phyloP scores from a whole-genome alignment of 75 land plant genomes.

The Chamaecyparis obtusa region DNA sequence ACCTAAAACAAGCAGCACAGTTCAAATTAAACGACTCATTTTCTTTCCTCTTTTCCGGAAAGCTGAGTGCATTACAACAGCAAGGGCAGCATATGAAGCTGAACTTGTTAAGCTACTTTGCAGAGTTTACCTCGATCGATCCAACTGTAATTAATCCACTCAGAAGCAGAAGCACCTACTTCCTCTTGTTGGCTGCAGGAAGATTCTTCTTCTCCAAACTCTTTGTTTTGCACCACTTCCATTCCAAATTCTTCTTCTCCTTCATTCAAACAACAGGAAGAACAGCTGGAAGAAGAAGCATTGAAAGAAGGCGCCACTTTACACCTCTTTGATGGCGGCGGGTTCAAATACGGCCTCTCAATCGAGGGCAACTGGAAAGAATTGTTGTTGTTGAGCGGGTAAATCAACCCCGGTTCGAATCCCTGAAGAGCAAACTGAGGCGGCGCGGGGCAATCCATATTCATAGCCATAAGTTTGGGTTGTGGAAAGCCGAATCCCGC shows the following conservation, averaged over 20 bases:
- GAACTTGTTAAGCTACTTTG: constrained; percentile 11
- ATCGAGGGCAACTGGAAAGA: background rate
- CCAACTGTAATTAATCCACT: background rate
- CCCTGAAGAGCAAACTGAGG: background rate
- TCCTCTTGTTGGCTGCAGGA: background rate
- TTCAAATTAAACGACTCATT: background rate
- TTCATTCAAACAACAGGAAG: background rate
- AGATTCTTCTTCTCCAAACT: background rate
- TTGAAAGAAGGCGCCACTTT: background rate
- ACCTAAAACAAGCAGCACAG: background rate
- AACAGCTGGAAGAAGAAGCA: background rate
- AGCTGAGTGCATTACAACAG: background rate
- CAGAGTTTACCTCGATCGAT: background rate
- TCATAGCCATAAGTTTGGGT: background rate
- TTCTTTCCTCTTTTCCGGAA: no score
- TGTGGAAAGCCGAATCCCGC: background rate
- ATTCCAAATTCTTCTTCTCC: background rate
- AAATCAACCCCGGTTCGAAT: background rate
- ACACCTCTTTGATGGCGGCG: background rate
- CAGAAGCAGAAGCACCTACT: background rate
- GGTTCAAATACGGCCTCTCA: background rate
- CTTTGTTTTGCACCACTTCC: background rate
- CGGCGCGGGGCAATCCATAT: background rate
- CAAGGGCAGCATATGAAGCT: constrained; percentile 14
- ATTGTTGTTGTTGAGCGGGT: background rate